Evolutionary conservation across 1,139 yeast genomes (phyloP), one percentile per base, ranked within the genome.

Genomic region (Martiniozyma asiatica): DNA sequence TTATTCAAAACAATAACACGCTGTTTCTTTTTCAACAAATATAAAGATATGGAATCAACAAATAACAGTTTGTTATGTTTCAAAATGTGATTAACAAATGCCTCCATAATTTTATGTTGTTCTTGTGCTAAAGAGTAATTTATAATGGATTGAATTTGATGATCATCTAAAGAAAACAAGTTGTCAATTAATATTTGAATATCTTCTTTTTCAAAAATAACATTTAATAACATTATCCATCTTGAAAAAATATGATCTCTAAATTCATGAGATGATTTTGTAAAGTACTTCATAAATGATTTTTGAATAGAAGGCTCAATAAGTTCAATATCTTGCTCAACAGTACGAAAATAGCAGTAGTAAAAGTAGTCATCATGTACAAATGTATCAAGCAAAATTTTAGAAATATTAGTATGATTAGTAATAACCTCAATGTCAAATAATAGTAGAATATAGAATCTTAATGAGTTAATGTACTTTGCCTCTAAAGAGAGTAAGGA

Each of bases 201-300:
- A 24, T 30, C 43, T 30, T 18, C 45, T 43, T 22, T 45, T 37
- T 3, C 50, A 29, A 41, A 65, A 59, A 30, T 49, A 41, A 3
- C 30, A 31, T 71, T 63, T 4, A 75, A 38, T 1, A 74, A 34
- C 0, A 74, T 62, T 19, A 63, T 44, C 82, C 82, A 77, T 46
- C 82, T 67, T n/a, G 45, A 41, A 32, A 73, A 58, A 1, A 64
- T 36, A 4, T 48, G 38, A 2, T 39, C 29, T 4, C 63, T 31
- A 11, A 58, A 36, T 0, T 33, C 27, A 1, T 35, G 5, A 4
- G 35, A 24, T 1, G 45, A 23, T 31, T 35, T 27, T 16, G 31
- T 26, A 13, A 55, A 36, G 27, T 45, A 53, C 3, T 45, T 32
- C n/a, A 60, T 30, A 33, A 71, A 62, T 1, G 40, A 33, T 0